Base-by-base conservation (phyloP, 257 asterid species). In the Jacaranda copaia region DNA sequence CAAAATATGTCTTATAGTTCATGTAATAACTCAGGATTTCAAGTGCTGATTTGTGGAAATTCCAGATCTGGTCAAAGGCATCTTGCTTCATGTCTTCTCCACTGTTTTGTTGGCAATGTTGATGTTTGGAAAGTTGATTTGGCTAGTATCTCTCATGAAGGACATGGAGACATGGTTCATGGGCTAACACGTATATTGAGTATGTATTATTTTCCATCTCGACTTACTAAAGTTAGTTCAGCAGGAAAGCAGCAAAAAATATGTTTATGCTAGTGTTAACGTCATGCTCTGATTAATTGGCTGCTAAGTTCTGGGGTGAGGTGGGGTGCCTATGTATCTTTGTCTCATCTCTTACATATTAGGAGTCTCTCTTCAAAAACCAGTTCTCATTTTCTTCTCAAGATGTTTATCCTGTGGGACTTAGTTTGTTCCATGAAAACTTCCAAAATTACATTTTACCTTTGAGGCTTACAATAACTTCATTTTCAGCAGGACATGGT, bases 31-130 rank as follows among this genome's bases (percentile, higher is more conserved):
- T 83, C 92, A 76, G 99, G 99, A 85, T 96, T 82, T 80, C 93
- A 90, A 59, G 83, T 93, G 66, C 80, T 96, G 90, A 85, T 96
- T 60, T 90, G 95, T 72, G 99, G 99, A 58, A 83, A 84, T 84
- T 89, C 96, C 19, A 87, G 91, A 84, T 91, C 91, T 70, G 99
- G 97, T 35, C 97, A 93, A 89, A 82, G 93, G 83, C 97, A 93
- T 90, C 92, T 96, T 78, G 97, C 97, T 46, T 93, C 97, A 40
- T 90, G 97, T 88, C 93, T 96, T 84, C 95, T 96, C 71, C 93
- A 96, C 81, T 90, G 89, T 89, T 96, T 90, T 86, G 86, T 88
- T 46, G 99, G 98, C 70, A 88, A 84, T 83, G 82, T 88, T 75
- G 97, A 93, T 79, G 80, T 88, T 66, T 93, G 90, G 85, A 96